phyloP scores from a whole-genome alignment of 805 yeast species.

The Komagataella pseudopastoris region DNA sequence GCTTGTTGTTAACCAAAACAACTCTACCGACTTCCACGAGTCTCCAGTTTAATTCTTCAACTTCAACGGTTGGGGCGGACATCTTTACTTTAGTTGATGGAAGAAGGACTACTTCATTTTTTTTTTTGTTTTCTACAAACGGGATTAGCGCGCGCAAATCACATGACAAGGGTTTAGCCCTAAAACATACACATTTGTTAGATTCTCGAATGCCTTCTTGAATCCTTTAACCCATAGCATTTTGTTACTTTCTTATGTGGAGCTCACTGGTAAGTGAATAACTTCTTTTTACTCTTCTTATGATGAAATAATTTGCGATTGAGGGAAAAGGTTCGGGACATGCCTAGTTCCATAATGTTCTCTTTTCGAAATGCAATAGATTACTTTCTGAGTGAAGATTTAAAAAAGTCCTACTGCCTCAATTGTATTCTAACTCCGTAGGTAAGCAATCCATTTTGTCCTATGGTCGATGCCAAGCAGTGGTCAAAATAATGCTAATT shows the following conservation, averaged over 20 bases:
- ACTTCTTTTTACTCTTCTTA: not conserved
- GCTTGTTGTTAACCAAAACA: conserved; percentile 82
- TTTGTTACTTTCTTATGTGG: not conserved
- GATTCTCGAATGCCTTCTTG: not conserved
- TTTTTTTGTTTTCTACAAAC: conserved; percentile 19
- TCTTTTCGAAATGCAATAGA: not conserved
- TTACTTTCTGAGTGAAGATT: not conserved
- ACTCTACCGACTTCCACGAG: conserved; percentile 98
- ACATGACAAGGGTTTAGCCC: not conserved
- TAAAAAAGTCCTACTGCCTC: too few relatives aligned
- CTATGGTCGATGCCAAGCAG: not conserved
- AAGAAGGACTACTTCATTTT: not conserved
- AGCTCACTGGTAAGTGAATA: not conserved
- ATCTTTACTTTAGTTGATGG: conserved; percentile 21
- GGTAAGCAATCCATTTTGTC: not conserved
- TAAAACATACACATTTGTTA: not conserved
- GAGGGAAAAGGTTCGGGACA: not conserved
- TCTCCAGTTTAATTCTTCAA: conserved; percentile 98
- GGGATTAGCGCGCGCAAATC: not conserved
- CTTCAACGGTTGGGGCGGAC: conserved; percentile 24
- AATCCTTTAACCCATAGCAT: not conserved
- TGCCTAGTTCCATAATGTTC: not conserved
- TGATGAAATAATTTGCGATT: not conserved
- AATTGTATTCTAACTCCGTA: not conserved
- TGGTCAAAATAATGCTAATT: not conserved